Percentiles rank a stretch among this genome's conserved stretches.
phyloP scores from a whole-genome alignment of 306 rosid species.

The Cucumis melo region DNA sequence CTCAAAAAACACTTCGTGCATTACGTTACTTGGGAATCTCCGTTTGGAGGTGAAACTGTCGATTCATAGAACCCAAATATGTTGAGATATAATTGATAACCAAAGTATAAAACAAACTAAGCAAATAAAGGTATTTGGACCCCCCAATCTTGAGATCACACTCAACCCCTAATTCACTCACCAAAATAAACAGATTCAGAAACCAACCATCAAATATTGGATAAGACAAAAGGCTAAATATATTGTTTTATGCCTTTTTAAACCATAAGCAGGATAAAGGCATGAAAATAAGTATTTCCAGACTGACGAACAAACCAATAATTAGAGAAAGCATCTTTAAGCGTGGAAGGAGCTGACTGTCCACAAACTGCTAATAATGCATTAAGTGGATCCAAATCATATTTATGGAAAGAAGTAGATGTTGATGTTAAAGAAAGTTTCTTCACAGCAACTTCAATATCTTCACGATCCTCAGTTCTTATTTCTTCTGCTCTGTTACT shows the following conservation, averaged over 20 bases:
- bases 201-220: neutral
- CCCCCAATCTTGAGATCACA: too few species aligned
- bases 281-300: neutral
- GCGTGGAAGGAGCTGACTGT: constrained; percentile 52
- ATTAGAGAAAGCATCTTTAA: constrained; percentile 45
- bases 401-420: constrained; percentile 28
- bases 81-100: too few species aligned
- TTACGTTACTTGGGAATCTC: neutral
- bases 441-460: constrained; percentile 46
- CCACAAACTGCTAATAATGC: constrained; percentile 66
- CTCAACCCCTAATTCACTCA: too few species aligned
- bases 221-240: neutral
- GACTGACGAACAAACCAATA: constrained; percentile 39
- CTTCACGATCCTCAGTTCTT: constrained; percentile 21
- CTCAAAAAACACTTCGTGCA: neutral
- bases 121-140: too few species aligned
- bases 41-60: neutral
- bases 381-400: constrained; percentile 35
- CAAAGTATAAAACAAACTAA: too few species aligned
- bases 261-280: neutral
- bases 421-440: constrained; percentile 58
- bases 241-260: neutral
- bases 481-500: constrained; percentile 6
- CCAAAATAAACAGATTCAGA: neutral
- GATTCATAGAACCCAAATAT: too few species aligned